These are phyloP conservation scores for Narthecium ossifragum DNA, from an alignment of 106 monocot species.

Conservation along the genomic window DNA sequence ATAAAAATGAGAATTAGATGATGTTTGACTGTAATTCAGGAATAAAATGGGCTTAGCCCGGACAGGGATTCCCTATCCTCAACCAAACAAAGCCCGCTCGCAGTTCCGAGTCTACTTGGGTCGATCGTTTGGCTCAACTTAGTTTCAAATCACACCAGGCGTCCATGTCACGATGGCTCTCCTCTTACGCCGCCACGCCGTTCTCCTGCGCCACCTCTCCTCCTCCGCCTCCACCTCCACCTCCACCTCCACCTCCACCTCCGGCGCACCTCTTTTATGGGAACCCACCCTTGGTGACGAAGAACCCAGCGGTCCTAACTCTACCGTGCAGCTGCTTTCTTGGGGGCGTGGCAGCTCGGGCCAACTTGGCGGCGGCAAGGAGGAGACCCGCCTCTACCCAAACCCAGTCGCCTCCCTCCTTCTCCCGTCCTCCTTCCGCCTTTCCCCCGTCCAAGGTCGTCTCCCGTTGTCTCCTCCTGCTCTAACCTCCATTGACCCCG, in stretches of 20 bases:
- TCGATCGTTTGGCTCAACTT: no score
- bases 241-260: conserved; percentile 13
- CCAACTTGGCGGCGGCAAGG: conserved; percentile 81
- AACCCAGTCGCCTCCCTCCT: conserved; percentile 53
- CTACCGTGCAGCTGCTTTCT: conserved; percentile 57
- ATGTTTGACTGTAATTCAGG: no score
- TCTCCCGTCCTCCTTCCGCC: conserved; percentile 40
- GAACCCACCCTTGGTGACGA: not conserved
- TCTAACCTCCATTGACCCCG: no score
- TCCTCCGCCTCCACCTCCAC: conserved; percentile 9
- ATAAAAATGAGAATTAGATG: no score
- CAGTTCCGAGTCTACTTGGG: no score
- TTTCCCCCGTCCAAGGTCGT: conserved; percentile 45
- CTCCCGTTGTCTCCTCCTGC: conserved; percentile 3
- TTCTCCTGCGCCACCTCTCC: no score
- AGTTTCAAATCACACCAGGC: no score
- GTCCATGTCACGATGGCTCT: no score
- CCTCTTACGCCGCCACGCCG: no score
- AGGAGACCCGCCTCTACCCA: conserved; percentile 84
- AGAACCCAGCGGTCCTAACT: not conserved
- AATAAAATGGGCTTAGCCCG: no score
- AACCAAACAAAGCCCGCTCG: no score
- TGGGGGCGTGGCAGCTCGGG: conserved; percentile 94
- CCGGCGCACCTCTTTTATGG: conserved; percentile 4
- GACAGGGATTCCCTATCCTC: no score